Conservation (phyloP, 495 filamentous ascomycete species). For the Geoglossum glabrum region DNA sequence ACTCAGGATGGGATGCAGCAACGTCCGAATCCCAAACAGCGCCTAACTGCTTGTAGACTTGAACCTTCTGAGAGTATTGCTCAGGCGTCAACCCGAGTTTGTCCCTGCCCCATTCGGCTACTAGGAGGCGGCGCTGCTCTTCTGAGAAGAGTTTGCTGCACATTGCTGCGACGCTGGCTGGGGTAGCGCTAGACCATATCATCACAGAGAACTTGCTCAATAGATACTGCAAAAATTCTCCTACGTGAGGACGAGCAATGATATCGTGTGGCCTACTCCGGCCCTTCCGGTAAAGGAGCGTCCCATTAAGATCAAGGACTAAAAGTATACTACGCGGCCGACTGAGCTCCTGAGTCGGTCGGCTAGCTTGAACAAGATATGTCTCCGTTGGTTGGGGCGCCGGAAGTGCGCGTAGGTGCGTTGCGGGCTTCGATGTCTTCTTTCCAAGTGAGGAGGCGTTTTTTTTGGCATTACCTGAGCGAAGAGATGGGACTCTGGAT, state of each 20-base stretch:
- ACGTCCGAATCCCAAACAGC: conserved; percentile 49
- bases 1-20: conserved; percentile 26
- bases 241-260: conserved; percentile 37
- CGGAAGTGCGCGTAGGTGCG: too few relatives aligned
- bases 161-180: conserved; percentile 46
- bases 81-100: conserved; percentile 39
- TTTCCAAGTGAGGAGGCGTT: not conserved
- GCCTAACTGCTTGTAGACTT: conserved; percentile 72
- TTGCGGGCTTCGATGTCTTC: not conserved
- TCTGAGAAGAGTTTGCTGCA: conserved; percentile 28
- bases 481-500: not conserved
- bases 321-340: conserved; percentile 39
- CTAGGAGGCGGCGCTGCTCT: conserved; percentile 23
- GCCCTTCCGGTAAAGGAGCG: conserved; percentile 50
- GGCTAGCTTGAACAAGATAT: conserved; percentile 26
- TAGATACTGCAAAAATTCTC: conserved; percentile 44
- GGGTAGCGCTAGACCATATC: conserved; percentile 76
- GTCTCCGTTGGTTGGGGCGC: conserved; percentile 20
- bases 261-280: conserved; percentile 29
- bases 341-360: conserved; percentile 12
- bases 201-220: conserved; percentile 52
- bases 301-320: conserved; percentile 86
- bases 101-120: conserved; percentile 67
- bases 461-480: not conserved
- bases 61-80: conserved; percentile 50